Evolutionary conservation across 1,284 basidiomycete species (phyloP).

Genomic region (Naganishia sp.): DNA sequence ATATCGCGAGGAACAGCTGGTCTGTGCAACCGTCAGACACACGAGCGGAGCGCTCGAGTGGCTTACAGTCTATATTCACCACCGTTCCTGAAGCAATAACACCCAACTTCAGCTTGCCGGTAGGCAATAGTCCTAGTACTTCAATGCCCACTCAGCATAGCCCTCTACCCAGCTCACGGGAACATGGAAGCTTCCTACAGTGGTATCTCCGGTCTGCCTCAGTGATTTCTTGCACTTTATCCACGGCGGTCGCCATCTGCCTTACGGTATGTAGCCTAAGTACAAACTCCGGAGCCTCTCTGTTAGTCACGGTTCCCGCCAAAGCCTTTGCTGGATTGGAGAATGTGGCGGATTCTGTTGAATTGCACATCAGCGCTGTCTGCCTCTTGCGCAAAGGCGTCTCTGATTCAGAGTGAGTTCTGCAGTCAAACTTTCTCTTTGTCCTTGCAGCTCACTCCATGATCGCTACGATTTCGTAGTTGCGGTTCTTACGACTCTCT

Average conservation of each 20-base stretch:
- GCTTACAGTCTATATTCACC: background rate
- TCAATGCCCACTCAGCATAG: too few species aligned
- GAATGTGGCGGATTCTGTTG: background rate
- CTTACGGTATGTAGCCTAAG: background rate
- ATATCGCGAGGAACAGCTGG: too few species aligned
- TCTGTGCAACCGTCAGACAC: too few species aligned
- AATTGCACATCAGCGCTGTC: background rate
- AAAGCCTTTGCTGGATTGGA: background rate
- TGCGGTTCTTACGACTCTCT: constrained; percentile 2
- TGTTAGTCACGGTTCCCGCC: background rate
- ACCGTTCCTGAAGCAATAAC: background rate
- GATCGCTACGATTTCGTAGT: background rate
- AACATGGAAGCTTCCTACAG: too few species aligned
- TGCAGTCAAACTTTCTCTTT: too few species aligned
- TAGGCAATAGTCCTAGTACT: background rate
- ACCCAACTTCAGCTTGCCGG: constrained; percentile 15
- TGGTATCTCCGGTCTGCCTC: constrained; percentile 10
- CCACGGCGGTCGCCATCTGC: background rate
- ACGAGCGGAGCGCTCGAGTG: background rate
- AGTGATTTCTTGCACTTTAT: background rate
- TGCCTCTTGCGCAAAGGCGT: constrained; percentile 2
- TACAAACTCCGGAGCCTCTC: background rate
- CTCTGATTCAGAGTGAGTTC: background rate
- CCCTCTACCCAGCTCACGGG: too few species aligned
- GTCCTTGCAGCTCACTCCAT: too few species aligned